phyloP scores from a whole-genome alignment of 108 stramenopile species.

The Pseudonitzschia multiseries region DNA sequence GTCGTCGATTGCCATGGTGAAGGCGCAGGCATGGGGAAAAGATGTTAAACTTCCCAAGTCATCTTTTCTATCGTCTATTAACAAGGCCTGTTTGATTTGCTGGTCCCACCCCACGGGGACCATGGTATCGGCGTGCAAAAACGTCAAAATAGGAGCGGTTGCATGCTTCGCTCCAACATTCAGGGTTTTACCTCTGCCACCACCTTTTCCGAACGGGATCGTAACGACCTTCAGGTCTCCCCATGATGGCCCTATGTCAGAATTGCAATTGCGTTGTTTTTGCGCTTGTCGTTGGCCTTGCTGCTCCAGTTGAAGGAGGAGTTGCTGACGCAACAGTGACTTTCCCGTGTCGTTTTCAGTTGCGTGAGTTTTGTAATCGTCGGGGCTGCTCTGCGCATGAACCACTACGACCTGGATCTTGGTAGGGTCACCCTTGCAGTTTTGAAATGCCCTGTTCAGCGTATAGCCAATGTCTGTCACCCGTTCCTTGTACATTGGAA shows the following conservation, averaged over 20 bases:
- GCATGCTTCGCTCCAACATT: conserved; percentile 71
- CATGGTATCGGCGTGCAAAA: conserved; percentile 79
- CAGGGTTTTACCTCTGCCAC: conserved; percentile 75
- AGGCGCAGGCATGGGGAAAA: conserved; percentile 48
- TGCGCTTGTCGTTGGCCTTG: background rate
- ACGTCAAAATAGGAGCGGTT: conserved; percentile 64
- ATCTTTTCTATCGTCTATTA: background rate
- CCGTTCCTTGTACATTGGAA: conserved; percentile 15
- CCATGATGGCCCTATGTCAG: background rate
- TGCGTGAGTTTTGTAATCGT: background rate
- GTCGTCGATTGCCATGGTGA: conserved; percentile 69
- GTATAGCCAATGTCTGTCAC: background rate
- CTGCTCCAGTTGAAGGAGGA: conserved; percentile 1
- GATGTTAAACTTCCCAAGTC: background rate
- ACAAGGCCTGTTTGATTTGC: conserved; percentile 26
- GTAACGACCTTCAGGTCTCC: conserved; percentile 24
- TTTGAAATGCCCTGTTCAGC: background rate
- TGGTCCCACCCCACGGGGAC: conserved; percentile 64
- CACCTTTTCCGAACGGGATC: conserved; percentile 38
- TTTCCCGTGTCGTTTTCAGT: background rate
- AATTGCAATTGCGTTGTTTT: background rate
- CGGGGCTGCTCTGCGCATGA: background rate
- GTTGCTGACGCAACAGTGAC: background rate
- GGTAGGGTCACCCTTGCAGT: background rate
- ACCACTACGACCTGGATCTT: conserved; percentile 1